Evolutionary conservation across 116 monocot species (phyloP), one percentile per base, ranked within the genome.

Genomic region (Zostera marina): DNA sequence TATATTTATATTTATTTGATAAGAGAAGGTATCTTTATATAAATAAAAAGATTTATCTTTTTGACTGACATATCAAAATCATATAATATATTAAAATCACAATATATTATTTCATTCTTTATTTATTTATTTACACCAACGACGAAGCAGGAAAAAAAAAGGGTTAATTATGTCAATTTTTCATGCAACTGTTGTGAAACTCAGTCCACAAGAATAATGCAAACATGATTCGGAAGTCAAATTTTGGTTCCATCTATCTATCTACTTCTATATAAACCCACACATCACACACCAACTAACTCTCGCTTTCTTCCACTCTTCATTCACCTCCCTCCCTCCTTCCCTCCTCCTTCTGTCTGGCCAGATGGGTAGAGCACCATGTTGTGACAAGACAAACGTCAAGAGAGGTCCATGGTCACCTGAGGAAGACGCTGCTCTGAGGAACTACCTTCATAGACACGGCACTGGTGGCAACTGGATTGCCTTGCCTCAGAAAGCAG

Each of bases 391-490:
- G 69, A 60, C 85, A 22, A 80, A 74, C 45, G 85, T 85, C 47
- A 85, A 85, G 72, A 80, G 72, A 42, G 85, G 85, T 1, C 77
- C 85, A 10, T 85, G 85, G 85, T 80, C 85, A 10, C 80, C 85
- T 9, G 85, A 85, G 42, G 85, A 85, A 32, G 85, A 85, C 71
- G 60, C 38, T 9, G 71, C 73, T 65, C 80, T 85, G 42, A 85
- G 77, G 67, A 77, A 77, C 48, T 80, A 66, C 58, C 73, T 85
- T 8, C 77, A 80, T 56, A 85, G 74, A 64, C 42, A 72, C 55
- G 85, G 85, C 22, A 85, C 85, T 63, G 85, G 77, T 21, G 80
- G 85, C 5, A 85, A 80, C 58, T 85, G 85, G 85, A 85, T 85
- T 62, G 74, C 80, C 51, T 79, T 85, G 66, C 85, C 85, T 9